Evolutionary conservation across 1,139 yeast species (phyloP).

Genomic region (Diutina ranongensis): DNA sequence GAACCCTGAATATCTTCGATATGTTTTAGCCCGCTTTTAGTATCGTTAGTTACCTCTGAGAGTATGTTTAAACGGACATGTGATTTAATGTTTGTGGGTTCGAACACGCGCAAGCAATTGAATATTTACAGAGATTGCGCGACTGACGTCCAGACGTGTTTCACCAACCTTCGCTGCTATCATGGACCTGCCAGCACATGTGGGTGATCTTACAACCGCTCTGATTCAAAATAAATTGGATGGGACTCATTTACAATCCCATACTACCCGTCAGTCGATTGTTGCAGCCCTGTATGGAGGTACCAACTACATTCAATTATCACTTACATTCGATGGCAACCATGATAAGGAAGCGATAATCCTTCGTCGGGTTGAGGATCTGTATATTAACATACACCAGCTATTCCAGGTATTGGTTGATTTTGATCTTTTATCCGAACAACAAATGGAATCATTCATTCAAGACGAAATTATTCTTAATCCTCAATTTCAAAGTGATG

Average conservation of each 20-base stretch:
- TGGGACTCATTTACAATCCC: slow-evolving; percentile 22
- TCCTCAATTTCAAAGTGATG: slow-evolving; percentile 18
- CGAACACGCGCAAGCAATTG: neutral
- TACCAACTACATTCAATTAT: slow-evolving; percentile 28
- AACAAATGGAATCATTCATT: slow-evolving; percentile 21
- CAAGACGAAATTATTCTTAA: slow-evolving; percentile 23
- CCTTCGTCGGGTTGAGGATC: slow-evolving; percentile 34
- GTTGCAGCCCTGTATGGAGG: slow-evolving; percentile 27
- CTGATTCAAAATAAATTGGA: slow-evolving; percentile 27
- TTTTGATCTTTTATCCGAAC: slow-evolving; percentile 17
- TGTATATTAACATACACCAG: slow-evolving; percentile 31
- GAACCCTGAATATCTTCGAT: too few species aligned
- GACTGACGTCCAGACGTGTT: neutral
- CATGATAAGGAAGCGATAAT: slow-evolving; percentile 12
- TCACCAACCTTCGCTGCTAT: neutral
- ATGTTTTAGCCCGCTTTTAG: too few species aligned
- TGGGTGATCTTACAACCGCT: slow-evolving; percentile 34
- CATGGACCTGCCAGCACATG: slow-evolving; percentile 36
- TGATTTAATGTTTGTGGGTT: too few species aligned
- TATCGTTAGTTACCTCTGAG: too few species aligned
- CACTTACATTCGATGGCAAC: slow-evolving; percentile 12
- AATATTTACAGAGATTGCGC: neutral
- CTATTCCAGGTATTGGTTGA: slow-evolving; percentile 22
- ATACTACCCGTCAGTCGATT: slow-evolving; percentile 9
- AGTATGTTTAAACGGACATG: too few species aligned